Percentiles rank a stretch among this genome's conserved stretches.
Evolutionary conservation across 805 yeast species (phyloP).

Genomic region (Scheffersomyces stipitis): DNA sequence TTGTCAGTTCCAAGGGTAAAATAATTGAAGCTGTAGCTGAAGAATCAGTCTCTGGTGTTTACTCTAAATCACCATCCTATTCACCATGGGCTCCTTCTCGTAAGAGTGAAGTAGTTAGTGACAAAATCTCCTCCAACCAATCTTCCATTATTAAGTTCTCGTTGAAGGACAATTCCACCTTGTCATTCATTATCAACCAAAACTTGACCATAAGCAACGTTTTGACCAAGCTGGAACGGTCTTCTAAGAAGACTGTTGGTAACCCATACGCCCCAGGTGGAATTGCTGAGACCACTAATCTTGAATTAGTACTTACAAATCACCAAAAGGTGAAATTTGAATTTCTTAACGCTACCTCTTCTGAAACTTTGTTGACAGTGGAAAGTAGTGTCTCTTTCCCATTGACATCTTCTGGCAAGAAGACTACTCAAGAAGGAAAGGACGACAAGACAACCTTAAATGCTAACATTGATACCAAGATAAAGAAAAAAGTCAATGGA

Average conservation of each 20-base stretch:
- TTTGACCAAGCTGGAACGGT: conserved; percentile 5
- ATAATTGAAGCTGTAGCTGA: conserved; percentile 12
- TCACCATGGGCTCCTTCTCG: conserved; percentile 17
- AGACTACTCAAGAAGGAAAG: not conserved
- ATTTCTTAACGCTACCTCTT: not conserved
- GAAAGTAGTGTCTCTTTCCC: too few species aligned
- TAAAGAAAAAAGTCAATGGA: conserved; percentile 3
- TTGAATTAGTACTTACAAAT: not conserved
- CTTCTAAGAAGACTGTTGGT: conserved; percentile 1
- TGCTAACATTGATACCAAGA: not conserved
- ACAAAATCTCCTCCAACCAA: conserved; percentile 12
- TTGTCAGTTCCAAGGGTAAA: conserved; percentile 17
- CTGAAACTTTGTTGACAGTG: too few species aligned
- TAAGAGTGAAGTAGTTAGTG: conserved; percentile 19
- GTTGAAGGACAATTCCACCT: conserved; percentile 18
- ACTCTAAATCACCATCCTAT: conserved; percentile 21
- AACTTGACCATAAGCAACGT: conserved; percentile 4
- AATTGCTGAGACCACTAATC: not conserved
- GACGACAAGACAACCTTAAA: not conserved
- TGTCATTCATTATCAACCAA: conserved; percentile 13
- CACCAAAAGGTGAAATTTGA: not conserved
- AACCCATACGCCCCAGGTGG: not conserved
- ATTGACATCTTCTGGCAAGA: not conserved
- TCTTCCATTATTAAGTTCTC: conserved; percentile 23
- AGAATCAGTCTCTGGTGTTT: conserved; percentile 18